Conservation (phyloP, 768 basidiomycete genomes). For the Lentinus brumalis region DNA sequence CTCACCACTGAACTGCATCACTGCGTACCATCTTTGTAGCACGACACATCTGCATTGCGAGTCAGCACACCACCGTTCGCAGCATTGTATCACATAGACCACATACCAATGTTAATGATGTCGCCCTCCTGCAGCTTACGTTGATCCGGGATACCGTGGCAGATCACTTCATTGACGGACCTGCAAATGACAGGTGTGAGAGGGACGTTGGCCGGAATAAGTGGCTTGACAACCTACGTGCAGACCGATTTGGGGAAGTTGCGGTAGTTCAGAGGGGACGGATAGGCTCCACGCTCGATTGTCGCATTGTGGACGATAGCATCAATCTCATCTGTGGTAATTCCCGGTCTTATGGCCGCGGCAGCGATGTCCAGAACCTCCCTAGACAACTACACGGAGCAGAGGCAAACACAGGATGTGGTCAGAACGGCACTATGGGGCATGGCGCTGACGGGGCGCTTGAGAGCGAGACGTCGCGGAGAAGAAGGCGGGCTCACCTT, state of each 20-base stretch:
- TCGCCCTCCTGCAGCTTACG: slow-evolving; percentile 87
- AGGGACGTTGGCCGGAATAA: neutral
- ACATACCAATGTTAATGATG: slow-evolving; percentile 89
- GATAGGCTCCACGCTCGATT: slow-evolving; percentile 90
- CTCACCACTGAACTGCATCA: neutral
- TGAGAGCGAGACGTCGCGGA: slow-evolving; percentile 21
- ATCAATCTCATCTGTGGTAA: slow-evolving; percentile 96
- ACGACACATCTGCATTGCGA: slow-evolving; percentile 60
- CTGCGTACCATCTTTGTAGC: slow-evolving; percentile 74
- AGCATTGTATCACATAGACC: neutral
- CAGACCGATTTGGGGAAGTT: slow-evolving; percentile 95
- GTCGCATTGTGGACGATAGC: slow-evolving; percentile 90
- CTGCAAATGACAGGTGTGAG: slow-evolving; percentile 37
- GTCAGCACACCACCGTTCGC: neutral
- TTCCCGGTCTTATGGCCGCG: slow-evolving; percentile 81
- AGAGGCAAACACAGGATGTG: slow-evolving; percentile 1
- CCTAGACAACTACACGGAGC: slow-evolving; percentile 63
- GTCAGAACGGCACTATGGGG: slow-evolving; percentile 12
- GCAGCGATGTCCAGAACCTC: slow-evolving; percentile 95
- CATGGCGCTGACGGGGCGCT: slow-evolving; percentile 11
- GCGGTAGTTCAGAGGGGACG: slow-evolving; percentile 90
- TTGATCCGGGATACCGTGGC: slow-evolving; percentile 95
- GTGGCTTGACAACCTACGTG: slow-evolving; percentile 60
- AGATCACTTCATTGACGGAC: slow-evolving; percentile 94
- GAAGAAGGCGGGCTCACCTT: slow-evolving; percentile 52